Evolutionary conservation across 2,329 filamentous ascomycete genomes (phyloP), one percentile per base, ranked within the genome.

Genomic region (Neofusicoccum kwambonambiense): DNA sequence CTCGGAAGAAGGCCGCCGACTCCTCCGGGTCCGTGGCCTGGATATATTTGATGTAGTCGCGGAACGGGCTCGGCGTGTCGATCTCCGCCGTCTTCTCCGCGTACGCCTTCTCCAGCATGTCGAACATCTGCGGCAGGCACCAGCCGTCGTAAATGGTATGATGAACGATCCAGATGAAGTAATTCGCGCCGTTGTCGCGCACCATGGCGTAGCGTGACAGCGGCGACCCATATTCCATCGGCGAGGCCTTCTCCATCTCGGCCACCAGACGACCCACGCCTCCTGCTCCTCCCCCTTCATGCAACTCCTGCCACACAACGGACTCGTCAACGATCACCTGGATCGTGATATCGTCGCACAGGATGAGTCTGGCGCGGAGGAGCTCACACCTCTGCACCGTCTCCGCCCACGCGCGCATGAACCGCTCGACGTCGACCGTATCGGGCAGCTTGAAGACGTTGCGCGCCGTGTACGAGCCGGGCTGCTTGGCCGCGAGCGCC

Each of bases 331-430:
- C 34, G 7, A n/a, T 15, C 27, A 31, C 27, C 27, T 31, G 27
- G 6, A 31, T 7, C 27, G 27, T 31, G 27, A 22, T 2, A 3
- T 19, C 44, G 7, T 81, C 78, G 65, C 71, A 60, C 15, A 82
- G 79, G n/a, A 89, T 81, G 67, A 90, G 90, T 5, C 90, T 84
- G 0, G 88, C 90, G 6, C 87, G 84, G 3, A 90, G 77, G 27
- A 90, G 87, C 69, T 89, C 87, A 70, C 89, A 87, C 7, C 79
- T 80, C 3, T 81, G 75, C 1, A 90, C 84, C 3, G 90, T 82
- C 42, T 86, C 77, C 56, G 77, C 74, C 68, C 79, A 81, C 0
- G 79, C 76, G 6, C 66, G 58, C 61, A 75, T 72, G 45, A 79
- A 72, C 5, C 67, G 72, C 50, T 78, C 72, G 2, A 75, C 51